phyloP scores from a whole-genome alignment of 2,329 filamentous ascomycete species.

The Aurifilum marmelostoma region DNA sequence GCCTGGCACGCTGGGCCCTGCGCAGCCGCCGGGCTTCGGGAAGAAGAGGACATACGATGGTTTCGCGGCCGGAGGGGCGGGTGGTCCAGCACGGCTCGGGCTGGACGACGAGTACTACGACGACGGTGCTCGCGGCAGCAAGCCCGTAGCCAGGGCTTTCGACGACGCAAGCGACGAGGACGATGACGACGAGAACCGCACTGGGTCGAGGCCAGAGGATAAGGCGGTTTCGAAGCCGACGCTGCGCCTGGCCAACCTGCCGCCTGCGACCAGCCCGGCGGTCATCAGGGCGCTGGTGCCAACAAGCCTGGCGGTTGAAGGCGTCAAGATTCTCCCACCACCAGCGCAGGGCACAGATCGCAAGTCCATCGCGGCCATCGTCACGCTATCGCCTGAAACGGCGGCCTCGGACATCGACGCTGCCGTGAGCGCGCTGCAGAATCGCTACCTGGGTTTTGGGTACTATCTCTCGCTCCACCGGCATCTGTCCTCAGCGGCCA shows the following conservation, averaged over 20 bases:
- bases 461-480: constrained; percentile 80
- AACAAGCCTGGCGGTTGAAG: constrained; percentile 67
- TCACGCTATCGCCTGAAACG: constrained; percentile 79
- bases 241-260: constrained; percentile 62
- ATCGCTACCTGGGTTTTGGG: constrained; percentile 82
- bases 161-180: constrained; percentile 66
- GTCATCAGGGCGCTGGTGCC: constrained; percentile 64
- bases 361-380: constrained; percentile 76
- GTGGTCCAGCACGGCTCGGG: constrained; percentile 36
- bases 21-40: constrained; percentile 50
- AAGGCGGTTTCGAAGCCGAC: constrained; percentile 66
- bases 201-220: constrained; percentile 52
- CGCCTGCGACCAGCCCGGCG: constrained; percentile 61
- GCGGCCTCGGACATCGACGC: constrained; percentile 82
- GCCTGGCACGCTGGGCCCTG: constrained; percentile 63
- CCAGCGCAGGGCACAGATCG: constrained; percentile 61
- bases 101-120: constrained; percentile 44
- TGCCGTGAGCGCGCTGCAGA: constrained; percentile 76
- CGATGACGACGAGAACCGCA: constrained; percentile 51
- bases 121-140: constrained; percentile 45
- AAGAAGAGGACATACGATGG: constrained; percentile 60
- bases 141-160: constrained; percentile 71
- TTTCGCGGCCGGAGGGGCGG: constrained; percentile 43
- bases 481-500: constrained; percentile 79
- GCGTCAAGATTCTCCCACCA: constrained; percentile 70